These are phyloP conservation scores for Ogataea corticis DNA, from an alignment of 805 yeast genomes.

Conservation along the genomic window DNA sequence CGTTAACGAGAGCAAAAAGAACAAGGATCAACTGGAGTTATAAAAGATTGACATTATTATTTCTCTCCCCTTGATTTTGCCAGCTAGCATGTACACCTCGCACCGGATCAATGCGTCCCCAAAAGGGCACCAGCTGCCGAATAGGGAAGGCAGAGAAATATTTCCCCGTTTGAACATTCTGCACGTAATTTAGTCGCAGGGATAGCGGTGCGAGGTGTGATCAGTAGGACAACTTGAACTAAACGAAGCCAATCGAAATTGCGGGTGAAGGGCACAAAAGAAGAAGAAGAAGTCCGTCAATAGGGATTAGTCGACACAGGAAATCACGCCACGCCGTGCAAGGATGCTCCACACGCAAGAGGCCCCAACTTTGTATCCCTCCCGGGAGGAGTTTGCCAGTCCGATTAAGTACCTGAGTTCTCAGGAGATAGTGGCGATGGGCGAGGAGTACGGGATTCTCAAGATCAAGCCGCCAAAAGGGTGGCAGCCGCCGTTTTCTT, in stretches of 20 bases:
- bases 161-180: no score
- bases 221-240: no score
- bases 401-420: conserved; percentile 52
- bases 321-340: background rate
- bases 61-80: conserved; percentile 2
- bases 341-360: conserved; percentile 30
- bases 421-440: conserved; percentile 40
- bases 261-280: no score
- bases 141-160: no score
- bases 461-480: conserved; percentile 51
- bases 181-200: conserved; percentile 1
- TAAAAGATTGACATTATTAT: no score
- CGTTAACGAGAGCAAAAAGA: background rate
- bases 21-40: background rate
- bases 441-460: conserved; percentile 50
- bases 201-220: no score
- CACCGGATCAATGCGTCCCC: background rate
- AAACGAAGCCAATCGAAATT: no score
- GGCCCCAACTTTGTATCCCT: conserved; percentile 51
- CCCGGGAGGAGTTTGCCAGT: conserved; percentile 43
- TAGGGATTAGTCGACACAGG: no score
- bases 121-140: no score
- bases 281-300: no score
- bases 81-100: conserved; percentile 3
- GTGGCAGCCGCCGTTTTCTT: conserved; percentile 59